These are phyloP conservation scores for Kregervanrija fluxuum DNA, from an alignment of 805 yeast genomes.

Conservation along the genomic window DNA sequence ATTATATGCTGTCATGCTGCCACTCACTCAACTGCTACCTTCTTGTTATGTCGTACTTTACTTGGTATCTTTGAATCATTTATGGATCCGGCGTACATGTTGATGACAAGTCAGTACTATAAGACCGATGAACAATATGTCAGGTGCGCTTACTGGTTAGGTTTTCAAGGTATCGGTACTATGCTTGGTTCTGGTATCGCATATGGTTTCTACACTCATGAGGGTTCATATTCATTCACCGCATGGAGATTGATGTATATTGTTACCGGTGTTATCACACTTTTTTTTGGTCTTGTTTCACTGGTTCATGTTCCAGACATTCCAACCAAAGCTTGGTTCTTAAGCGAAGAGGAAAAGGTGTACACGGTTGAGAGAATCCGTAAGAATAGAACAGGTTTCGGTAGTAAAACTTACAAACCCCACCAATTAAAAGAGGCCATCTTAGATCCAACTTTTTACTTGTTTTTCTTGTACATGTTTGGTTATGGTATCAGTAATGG, in stretches of 20 bases:
- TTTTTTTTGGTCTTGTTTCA: constrained; percentile 26
- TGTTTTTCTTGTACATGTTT: constrained; percentile 26
- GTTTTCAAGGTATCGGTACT: constrained; percentile 24
- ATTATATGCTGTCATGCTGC: constrained; percentile 41
- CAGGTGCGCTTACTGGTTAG: constrained; percentile 18
- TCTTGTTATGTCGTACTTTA: constrained; percentile 39
- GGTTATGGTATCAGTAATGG: constrained; percentile 27
- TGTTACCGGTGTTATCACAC: constrained; percentile 28
- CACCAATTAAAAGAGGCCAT: constrained; percentile 24
- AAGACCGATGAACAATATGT: constrained; percentile 27
- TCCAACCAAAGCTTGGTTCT: constrained; percentile 29
- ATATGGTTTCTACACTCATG: constrained; percentile 25
- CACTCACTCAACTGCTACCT: constrained; percentile 39
- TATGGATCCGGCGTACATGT: constrained; percentile 29
- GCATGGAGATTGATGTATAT: constrained; percentile 29
- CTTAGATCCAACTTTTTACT: constrained; percentile 34
- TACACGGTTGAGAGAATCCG: constrained; percentile 25
- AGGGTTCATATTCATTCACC: constrained; percentile 16
- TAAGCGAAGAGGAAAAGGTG: constrained; percentile 31
- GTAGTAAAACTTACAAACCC: constrained; percentile 22
- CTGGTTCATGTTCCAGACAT: constrained; percentile 26
- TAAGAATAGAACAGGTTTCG: constrained; percentile 38
- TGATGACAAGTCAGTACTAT: constrained; percentile 27
- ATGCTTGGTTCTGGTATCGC: constrained; percentile 27
- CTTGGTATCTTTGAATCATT: constrained; percentile 38